Percentiles rank a stretch among this genome's conserved stretches.
Evolutionary conservation across 176 grass and related monocot species (phyloP).

Genomic region (Oryza longistaminata): DNA sequence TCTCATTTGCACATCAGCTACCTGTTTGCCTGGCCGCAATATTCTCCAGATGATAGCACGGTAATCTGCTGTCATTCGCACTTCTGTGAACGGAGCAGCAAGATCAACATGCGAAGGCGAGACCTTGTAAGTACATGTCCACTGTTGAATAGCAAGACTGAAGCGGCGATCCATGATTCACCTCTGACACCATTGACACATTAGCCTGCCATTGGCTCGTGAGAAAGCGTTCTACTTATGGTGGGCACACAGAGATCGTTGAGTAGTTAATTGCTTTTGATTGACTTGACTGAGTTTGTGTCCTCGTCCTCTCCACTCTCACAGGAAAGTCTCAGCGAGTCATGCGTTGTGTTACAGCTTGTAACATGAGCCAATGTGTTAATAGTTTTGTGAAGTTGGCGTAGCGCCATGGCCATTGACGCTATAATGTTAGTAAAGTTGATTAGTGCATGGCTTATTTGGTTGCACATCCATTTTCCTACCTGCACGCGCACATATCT

Average conservation of each 20-base stretch:
- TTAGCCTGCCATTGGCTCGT: background rate
- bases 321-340: background rate
- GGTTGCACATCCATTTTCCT: background rate
- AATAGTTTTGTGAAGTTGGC: background rate
- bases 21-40: background rate
- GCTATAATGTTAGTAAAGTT: background rate
- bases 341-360: background rate
- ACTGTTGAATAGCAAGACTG: conserved; percentile 13
- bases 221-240: conserved; percentile 24
- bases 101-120: background rate
- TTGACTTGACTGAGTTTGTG: background rate
- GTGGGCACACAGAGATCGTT: background rate
- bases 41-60: background rate
- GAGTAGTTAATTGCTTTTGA: background rate
- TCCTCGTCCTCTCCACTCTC: background rate
- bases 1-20: background rate
- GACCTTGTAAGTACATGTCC: background rate
- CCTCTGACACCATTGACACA: background rate
- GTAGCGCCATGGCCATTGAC: background rate
- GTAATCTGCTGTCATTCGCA: background rate
- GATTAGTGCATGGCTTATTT: background rate
- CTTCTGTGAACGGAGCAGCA: conserved; percentile 15
- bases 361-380: conserved; percentile 16
- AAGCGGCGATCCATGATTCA: background rate
- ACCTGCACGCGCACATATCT: background rate